Evolutionary conservation across 177 flowering plant species (phyloP), one percentile per base, ranked within the genome.

Genomic region (Vitis hybrid): DNA sequence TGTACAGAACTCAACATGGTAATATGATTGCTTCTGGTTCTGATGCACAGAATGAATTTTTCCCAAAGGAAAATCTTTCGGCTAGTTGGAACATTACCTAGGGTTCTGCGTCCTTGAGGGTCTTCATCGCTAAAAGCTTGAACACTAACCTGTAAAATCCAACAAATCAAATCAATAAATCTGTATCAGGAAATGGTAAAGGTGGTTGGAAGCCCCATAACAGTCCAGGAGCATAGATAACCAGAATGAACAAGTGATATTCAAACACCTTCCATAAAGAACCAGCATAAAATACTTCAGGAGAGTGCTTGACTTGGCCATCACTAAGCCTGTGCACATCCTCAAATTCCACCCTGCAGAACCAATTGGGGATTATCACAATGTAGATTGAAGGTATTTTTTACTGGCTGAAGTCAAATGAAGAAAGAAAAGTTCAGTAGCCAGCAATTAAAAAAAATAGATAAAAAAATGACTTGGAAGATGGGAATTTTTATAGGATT

Each of bases 101-200:
- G 97, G 20, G 99, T 96, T 2, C 98, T 86, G 19, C 97, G 97
- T 49, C 99, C 98, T 80, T 94, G 99, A 76, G 97, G 99, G 80
- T 96, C 99, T 89, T 96, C 98, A 78, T 96, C 99, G 73, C 84
- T 90, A 69, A 96, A 96, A 80, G 99, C 99, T 78, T 96, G 99
- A 66, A 91, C 90, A 70, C 97, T 96, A 8, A 96, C 89, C 99
- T 96, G 69, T 56, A 79, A 63, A 55, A 73, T 64, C 15, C 68
- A 80, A 65, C 15, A 73, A 9, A 17, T 28, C 59, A 52, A 50
- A 65, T 14, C n/a, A n/a, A 44, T 20, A 4, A 72, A 67, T 53
- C 20, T 17, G 69, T 50, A 28, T 17, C 28, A 69, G n/a, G 20
- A 28, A 49, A 62, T 17, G 1, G 52, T 22, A 54, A 58, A 63